Percentiles rank a stretch among this genome's conserved stretches.
Evolutionary conservation across 2,329 filamentous ascomycete species (phyloP).

Genomic region (Xylariaceae sp.): DNA sequence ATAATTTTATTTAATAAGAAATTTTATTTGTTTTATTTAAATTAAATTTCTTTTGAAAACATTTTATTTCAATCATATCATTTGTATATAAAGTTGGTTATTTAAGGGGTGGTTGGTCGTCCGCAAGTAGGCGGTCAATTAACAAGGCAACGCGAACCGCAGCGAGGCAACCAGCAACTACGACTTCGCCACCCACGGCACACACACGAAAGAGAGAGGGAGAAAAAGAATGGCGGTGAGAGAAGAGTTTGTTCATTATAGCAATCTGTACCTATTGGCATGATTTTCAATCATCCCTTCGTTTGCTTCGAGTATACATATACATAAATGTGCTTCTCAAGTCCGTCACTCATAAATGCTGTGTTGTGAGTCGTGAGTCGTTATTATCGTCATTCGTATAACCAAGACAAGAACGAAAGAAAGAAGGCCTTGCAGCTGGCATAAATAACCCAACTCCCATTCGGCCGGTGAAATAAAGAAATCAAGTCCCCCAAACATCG

Average conservation of each 20-base stretch:
- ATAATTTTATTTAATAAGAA: too few relatives aligned
- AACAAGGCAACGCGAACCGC: neutral
- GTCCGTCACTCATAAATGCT: neutral
- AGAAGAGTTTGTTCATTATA: neutral
- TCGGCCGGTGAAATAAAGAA: too few relatives aligned
- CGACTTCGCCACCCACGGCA: neutral
- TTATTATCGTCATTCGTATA: too few relatives aligned
- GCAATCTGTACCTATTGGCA: neutral
- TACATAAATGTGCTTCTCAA: neutral
- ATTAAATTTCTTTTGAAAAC: too few relatives aligned
- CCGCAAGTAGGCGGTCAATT: neutral
- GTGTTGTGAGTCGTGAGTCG: too few relatives aligned
- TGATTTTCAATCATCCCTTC: neutral
- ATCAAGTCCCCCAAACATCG: neutral
- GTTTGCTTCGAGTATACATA: neutral
- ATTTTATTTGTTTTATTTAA: too few relatives aligned
- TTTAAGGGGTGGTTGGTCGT: neutral
- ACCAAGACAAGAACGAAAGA: too few relatives aligned
- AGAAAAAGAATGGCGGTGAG: neutral
- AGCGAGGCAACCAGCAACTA: neutral
- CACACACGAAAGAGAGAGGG: neutral
- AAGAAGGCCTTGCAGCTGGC: too few relatives aligned
- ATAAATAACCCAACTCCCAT: too few relatives aligned
- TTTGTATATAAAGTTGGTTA: neutral
- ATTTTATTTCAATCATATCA: too few relatives aligned